Evolutionary conservation across 805 yeast species (phyloP).

Genomic region (Nakazawaea siamensis): DNA sequence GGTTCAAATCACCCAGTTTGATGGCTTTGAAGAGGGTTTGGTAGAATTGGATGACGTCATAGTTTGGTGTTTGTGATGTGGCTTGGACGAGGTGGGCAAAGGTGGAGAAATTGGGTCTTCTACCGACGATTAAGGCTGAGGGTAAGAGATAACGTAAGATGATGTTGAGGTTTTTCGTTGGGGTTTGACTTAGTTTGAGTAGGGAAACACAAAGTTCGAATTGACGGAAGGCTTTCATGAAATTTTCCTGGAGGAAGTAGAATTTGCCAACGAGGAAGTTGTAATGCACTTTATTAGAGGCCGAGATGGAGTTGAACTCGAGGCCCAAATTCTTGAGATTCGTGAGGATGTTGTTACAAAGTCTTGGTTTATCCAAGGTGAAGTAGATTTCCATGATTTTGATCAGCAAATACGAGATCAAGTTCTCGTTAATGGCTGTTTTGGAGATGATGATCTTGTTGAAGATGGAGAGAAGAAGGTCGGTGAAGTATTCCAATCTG

Average conservation of each 20-base stretch:
- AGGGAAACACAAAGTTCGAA: constrained; percentile 40
- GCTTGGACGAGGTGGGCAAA: constrained; percentile 10
- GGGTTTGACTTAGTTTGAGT: constrained; percentile 19
- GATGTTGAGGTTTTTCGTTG: constrained; percentile 22
- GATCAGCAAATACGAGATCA: constrained; percentile 40
- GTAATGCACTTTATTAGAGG: constrained; percentile 40
- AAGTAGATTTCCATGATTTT: constrained; percentile 45
- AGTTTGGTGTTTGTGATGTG: constrained; percentile 12
- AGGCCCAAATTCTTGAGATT: constrained; percentile 47
- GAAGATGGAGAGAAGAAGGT: constrained; percentile 38
- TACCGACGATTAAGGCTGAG: constrained; percentile 43
- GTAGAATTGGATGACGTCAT: constrained; percentile 26
- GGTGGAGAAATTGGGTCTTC: constrained; percentile 29
- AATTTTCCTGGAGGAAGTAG: constrained; percentile 43
- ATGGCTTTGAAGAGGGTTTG: constrained; percentile 26
- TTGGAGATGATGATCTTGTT: constrained; percentile 41
- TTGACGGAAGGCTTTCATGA: constrained; percentile 37
- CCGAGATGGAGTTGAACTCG: constrained; percentile 30
- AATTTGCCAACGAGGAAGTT: constrained; percentile 46
- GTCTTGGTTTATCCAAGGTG: constrained; percentile 42
- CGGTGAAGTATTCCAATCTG: constrained; percentile 38
- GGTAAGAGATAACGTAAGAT: constrained; percentile 44
- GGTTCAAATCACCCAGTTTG: constrained; percentile 32
- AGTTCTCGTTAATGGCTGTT: constrained; percentile 31
- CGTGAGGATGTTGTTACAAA: constrained; percentile 54